Percentiles rank a stretch among this genome's conserved stretches.
Evolutionary conservation across 148 eudicot species (phyloP).

Genomic region (Vaccinium vitisidaea): DNA sequence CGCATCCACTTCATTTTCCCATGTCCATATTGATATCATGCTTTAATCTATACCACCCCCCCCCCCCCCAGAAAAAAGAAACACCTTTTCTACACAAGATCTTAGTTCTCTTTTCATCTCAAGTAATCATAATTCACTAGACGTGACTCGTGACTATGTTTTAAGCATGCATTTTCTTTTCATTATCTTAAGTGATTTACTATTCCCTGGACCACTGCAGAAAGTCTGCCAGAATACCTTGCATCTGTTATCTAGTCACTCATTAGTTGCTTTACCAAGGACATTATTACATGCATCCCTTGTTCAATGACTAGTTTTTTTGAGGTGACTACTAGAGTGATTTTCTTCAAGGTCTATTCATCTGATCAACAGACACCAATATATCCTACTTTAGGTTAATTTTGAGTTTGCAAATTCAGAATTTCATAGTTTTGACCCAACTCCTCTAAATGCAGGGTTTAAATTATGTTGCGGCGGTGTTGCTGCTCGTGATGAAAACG

Average conservation of each 20-base stretch:
- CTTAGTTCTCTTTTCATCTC: not conserved
- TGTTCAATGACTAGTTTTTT: not conserved
- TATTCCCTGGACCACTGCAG: not conserved
- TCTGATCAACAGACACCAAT: not conserved
- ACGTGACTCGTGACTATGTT: not conserved
- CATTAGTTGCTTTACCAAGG: not conserved
- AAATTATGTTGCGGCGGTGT: conserved; percentile 83
- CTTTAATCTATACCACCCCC: not conserved
- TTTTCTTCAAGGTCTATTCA: too few relatives aligned
- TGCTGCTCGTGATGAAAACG: conserved; percentile 89
- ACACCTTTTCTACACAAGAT: not conserved
- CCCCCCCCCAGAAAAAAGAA: too few relatives aligned
- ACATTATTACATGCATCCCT: not conserved
- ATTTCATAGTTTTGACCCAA: conserved; percentile 9
- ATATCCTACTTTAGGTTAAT: not conserved
- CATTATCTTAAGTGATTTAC: not conserved
- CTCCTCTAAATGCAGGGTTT: conserved; percentile 58
- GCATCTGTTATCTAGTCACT: not conserved
- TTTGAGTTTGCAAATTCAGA: not conserved
- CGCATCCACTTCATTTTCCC: not conserved
- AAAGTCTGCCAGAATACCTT: not conserved
- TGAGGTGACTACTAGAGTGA: not conserved
- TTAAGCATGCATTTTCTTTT: not conserved
- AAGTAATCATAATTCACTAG: not conserved
- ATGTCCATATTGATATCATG: not conserved